Conservation (phyloP, 2,329 filamentous ascomycete species). For the Aphanoascus verrucosus region DNA sequence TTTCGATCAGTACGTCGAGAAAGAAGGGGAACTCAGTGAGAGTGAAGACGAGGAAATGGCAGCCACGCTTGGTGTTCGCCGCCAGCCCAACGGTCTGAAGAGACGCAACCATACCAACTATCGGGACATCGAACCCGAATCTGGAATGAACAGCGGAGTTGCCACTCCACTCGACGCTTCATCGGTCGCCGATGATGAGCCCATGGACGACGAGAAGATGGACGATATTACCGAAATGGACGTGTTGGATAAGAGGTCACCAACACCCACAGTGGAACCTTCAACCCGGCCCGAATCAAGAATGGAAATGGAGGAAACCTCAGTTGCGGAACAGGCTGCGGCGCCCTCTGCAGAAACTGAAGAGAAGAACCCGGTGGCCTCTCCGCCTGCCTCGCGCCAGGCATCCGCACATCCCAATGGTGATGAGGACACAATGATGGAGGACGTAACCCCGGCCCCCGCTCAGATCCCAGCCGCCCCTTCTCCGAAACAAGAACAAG, state of each 20-base stretch:
- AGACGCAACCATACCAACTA: slow-evolving; percentile 52
- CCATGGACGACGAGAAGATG: slow-evolving; percentile 34
- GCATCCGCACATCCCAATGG: slow-evolving; percentile 25
- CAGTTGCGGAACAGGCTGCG: slow-evolving; percentile 24
- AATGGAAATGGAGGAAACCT: slow-evolving; percentile 24
- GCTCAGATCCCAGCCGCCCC: too few relatives aligned
- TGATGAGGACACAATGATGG: slow-evolving; percentile 29
- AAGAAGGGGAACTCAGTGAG: slow-evolving; percentile 72
- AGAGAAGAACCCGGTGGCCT: slow-evolving; percentile 23
- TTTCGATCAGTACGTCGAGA: slow-evolving; percentile 67
- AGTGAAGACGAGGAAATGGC: slow-evolving; percentile 79
- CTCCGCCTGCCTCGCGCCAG: slow-evolving; percentile 24
- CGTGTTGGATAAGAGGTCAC: slow-evolving; percentile 23
- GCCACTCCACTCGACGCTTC: slow-evolving; percentile 37
- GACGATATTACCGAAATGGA: slow-evolving; percentile 32
- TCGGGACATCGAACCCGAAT: slow-evolving; percentile 47
- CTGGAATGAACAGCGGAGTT: slow-evolving; percentile 44
- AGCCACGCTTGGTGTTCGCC: slow-evolving; percentile 57
- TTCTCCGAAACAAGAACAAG: background rate
- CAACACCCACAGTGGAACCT: slow-evolving; percentile 24
- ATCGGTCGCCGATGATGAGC: slow-evolving; percentile 36
- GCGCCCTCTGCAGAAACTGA: slow-evolving; percentile 19
- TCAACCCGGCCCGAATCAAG: slow-evolving; percentile 17
- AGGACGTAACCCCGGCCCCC: slow-evolving; percentile 24
- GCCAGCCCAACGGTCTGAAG: slow-evolving; percentile 40